Evolutionary conservation across 306 rosid genomes (phyloP).

Genomic region (Rubus parviflorus): DNA sequence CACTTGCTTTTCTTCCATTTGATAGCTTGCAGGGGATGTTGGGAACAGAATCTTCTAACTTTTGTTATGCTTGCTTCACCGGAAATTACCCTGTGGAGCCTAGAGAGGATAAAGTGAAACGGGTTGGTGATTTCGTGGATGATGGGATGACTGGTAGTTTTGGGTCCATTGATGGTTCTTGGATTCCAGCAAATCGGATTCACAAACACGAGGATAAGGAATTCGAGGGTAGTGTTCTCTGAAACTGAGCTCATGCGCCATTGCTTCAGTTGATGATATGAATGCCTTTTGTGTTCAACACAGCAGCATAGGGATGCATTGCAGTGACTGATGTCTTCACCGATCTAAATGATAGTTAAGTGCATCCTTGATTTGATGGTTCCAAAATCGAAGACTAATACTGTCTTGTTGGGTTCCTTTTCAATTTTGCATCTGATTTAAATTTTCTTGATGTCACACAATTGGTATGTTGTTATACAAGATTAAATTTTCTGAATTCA

Average conservation of each 20-base stretch:
- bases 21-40: slow-evolving; percentile 58
- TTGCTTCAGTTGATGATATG: slow-evolving; percentile 1
- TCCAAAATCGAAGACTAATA: slow-evolving; percentile 24
- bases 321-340: slow-evolving; percentile 21
- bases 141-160: slow-evolving; percentile 88
- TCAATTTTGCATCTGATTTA: slow-evolving; percentile 29
- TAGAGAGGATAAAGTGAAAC: slow-evolving; percentile 72
- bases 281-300: slow-evolving; percentile 3
- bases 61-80: slow-evolving; percentile 89
- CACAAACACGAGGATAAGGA: slow-evolving; percentile 18
- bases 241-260: not conserved
- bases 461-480: slow-evolving; percentile 1
- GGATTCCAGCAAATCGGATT: slow-evolving; percentile 64
- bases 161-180: slow-evolving; percentile 78
- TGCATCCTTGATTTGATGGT: slow-evolving; percentile 25
- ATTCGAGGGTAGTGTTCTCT: slow-evolving; percentile 5
- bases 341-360: slow-evolving; percentile 20
- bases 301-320: not conserved
- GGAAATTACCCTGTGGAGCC: slow-evolving; percentile 97
- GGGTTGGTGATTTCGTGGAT: slow-evolving; percentile 85
- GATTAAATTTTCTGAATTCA: not conserved
- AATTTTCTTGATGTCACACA: not conserved
- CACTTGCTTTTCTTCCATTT: slow-evolving; percentile 82
- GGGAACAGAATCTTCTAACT: slow-evolving; percentile 53
- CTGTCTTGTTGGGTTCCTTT: slow-evolving; percentile 20